phyloP scores from a whole-genome alignment of 2,329 filamentous ascomycete species.

The Hypoxylon sp. region DNA sequence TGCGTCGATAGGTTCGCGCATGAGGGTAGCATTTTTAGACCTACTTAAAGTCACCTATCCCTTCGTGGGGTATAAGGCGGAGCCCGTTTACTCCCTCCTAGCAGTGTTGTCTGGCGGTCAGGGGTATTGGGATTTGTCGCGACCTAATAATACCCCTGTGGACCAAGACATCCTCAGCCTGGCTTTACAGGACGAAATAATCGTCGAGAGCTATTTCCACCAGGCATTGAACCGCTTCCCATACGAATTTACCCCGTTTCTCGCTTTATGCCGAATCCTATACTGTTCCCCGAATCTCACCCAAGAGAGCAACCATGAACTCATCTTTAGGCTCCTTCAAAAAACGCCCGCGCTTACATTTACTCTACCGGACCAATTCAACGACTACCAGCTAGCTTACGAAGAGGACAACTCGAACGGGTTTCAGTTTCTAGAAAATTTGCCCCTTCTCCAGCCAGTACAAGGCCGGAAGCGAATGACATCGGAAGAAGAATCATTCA shows the following conservation, averaged over 20 bases:
- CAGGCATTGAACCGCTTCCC: conserved; percentile 85
- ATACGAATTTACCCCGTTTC: conserved; percentile 85
- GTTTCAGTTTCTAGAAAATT: conserved; percentile 75
- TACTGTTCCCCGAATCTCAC: conserved; percentile 62
- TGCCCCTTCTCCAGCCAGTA: conserved; percentile 73
- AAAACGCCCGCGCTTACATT: conserved; percentile 83
- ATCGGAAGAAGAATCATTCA: conserved; percentile 67
- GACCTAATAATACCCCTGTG: conserved; percentile 57
- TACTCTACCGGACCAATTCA: conserved; percentile 78
- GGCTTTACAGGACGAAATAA: conserved; percentile 68
- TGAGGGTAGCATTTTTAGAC: conserved; percentile 77
- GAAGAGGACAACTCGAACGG: conserved; percentile 90
- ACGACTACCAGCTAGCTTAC: conserved; percentile 80
- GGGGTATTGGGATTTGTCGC: conserved; percentile 69
- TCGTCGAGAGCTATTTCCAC: conserved; percentile 74
- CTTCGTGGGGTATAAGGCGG: conserved; percentile 79
- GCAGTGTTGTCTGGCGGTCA: conserved; percentile 72
- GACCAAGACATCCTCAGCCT: conserved; percentile 56
- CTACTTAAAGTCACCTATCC: conserved; percentile 77
- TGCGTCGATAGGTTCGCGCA: conserved; percentile 71
- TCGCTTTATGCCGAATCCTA: conserved; percentile 78
- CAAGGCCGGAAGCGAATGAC: conserved; percentile 62
- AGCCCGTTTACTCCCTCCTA: conserved; percentile 77
- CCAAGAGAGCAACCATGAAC: conserved; percentile 56
- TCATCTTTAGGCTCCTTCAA: conserved; percentile 75